Percentiles rank a stretch among this genome's conserved stretches.
These are phyloP conservation scores for Santalum album DNA, from an alignment of 164 flowering plant species.

Conservation along the genomic window DNA sequence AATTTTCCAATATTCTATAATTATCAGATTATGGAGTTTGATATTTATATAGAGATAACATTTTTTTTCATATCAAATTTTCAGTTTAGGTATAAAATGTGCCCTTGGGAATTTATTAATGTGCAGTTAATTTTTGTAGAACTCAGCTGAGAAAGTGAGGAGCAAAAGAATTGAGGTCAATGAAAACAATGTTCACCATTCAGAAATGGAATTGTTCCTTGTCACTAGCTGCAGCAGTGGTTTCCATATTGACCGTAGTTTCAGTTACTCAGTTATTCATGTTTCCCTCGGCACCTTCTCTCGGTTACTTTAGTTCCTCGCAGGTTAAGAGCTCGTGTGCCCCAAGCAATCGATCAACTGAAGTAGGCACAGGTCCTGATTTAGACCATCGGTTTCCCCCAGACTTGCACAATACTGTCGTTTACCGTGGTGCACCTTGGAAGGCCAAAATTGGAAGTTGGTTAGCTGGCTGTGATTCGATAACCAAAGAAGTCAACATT, in stretches of 20 bases:
- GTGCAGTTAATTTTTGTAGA: too few relatives aligned
- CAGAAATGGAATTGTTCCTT: slow-evolving; percentile 60
- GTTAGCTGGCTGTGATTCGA: slow-evolving; percentile 73
- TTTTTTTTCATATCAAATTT: too few relatives aligned
- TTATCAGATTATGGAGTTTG: too few relatives aligned
- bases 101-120: too few relatives aligned
- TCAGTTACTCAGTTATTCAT: slow-evolving; percentile 59
- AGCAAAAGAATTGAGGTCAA: neutral
- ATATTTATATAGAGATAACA: too few relatives aligned
- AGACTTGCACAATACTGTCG: slow-evolving; percentile 58
- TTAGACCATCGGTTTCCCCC: slow-evolving; percentile 40
- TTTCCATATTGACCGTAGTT: slow-evolving; percentile 41
- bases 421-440: slow-evolving; percentile 84
- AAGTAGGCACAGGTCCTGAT: slow-evolving; percentile 15
- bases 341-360: slow-evolving; percentile 30
- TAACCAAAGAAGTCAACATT: slow-evolving; percentile 29
- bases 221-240: slow-evolving; percentile 48
- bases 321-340: slow-evolving; percentile 31
- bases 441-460: slow-evolving; percentile 77
- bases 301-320: slow-evolving; percentile 31
- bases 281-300: slow-evolving; percentile 51
- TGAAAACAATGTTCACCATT: slow-evolving; percentile 26
- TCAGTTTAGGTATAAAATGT: too few relatives aligned
- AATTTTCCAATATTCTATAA: too few relatives aligned
- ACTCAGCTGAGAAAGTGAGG: too few relatives aligned